Conservation (phyloP, 2,329 filamentous ascomycete genomes). For the Trichoderma sp. region DNA sequence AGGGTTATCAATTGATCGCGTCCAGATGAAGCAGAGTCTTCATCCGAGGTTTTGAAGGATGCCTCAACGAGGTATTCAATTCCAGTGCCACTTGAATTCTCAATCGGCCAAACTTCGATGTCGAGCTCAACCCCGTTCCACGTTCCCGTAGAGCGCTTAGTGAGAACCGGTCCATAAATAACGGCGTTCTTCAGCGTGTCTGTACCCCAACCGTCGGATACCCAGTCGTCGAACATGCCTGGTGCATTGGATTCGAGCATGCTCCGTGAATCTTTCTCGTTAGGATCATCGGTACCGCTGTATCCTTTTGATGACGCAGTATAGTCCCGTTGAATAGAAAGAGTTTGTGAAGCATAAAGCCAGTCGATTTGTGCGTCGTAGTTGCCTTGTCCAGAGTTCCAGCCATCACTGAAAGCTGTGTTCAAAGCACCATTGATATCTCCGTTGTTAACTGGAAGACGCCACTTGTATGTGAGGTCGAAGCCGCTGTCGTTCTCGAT, state of each 20-base stretch:
- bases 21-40: background rate
- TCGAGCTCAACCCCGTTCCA: background rate
- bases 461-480: conserved; percentile 8
- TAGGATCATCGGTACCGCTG: conserved; percentile 4
- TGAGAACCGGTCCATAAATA: background rate
- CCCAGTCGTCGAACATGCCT: conserved; percentile 6
- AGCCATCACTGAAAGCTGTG: background rate
- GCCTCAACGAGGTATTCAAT: conserved; percentile 6
- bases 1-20: background rate
- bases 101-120: conserved; percentile 10
- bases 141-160: conserved; percentile 5
- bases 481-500: conserved; percentile 9
- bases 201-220: background rate
- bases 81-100: background rate
- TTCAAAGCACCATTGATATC: background rate
- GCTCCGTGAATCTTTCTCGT: background rate
- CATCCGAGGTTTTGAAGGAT: background rate
- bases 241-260: conserved; percentile 5
- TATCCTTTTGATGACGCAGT: conserved; percentile 8
- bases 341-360: conserved; percentile 1
- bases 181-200: background rate
- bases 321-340: conserved; percentile 6
- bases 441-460: background rate
- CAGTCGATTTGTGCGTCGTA: conserved; percentile 10
- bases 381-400: conserved; percentile 9